Percentiles rank a stretch among this genome's conserved stretches.
These are phyloP conservation scores for Annulohypoxylon stygium DNA, from an alignment of 495 filamentous ascomycete species.

Conservation along the genomic window DNA sequence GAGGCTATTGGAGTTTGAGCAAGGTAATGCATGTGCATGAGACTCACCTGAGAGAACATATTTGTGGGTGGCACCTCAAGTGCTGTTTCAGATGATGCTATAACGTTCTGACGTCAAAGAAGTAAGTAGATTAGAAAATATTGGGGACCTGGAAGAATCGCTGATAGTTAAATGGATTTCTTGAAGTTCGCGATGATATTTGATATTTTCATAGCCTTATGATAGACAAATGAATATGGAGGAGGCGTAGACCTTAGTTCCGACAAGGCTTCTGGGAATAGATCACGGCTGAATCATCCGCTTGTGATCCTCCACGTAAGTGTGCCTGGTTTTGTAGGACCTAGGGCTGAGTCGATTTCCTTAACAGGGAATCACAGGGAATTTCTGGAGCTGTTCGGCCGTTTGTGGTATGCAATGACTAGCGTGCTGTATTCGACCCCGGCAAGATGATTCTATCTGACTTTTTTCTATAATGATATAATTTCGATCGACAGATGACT, in stretches of 20 bases:
- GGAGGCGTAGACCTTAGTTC: slow-evolving; percentile 12
- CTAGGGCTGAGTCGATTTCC: slow-evolving; percentile 27
- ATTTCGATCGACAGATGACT: slow-evolving; percentile 19
- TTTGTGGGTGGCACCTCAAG: slow-evolving; percentile 5
- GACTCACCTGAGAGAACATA: slow-evolving; percentile 61
- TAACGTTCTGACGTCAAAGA: slow-evolving; percentile 30
- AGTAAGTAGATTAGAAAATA: slow-evolving; percentile 15
- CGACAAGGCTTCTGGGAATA: slow-evolving; percentile 28
- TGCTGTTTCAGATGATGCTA: neutral
- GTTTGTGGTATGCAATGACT: slow-evolving; percentile 28
- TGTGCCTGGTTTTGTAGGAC: slow-evolving; percentile 1
- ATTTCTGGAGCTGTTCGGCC: neutral
- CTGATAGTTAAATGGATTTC: slow-evolving; percentile 6
- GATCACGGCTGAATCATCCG: slow-evolving; percentile 1
- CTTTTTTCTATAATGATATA: slow-evolving; percentile 8
- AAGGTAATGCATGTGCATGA: neutral
- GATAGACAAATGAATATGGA: slow-evolving; percentile 15
- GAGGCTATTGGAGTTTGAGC: neutral
- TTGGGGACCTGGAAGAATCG: neutral
- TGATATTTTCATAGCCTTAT: slow-evolving; percentile 20
- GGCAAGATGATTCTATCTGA: slow-evolving; percentile 4
- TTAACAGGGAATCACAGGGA: slow-evolving; percentile 19
- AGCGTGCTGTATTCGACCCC: neutral
- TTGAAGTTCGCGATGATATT: slow-evolving; percentile 3
- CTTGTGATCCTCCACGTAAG: slow-evolving; percentile 14